Evolutionary conservation across 306 rosid genomes (phyloP).

Genomic region (Quercus bicolor): DNA sequence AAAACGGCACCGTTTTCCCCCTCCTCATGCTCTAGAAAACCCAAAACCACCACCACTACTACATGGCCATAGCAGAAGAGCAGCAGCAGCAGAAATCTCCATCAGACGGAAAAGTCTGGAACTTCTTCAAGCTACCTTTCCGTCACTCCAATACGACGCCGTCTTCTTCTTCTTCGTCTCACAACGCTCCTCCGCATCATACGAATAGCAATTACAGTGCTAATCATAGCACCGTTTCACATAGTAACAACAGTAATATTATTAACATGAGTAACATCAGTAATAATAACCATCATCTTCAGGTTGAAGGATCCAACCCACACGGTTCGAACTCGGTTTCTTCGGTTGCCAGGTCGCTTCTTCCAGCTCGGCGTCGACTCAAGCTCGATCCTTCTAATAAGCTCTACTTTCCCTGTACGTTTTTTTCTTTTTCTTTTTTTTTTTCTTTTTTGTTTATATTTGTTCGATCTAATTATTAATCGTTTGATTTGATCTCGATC

Average conservation of each 20-base stretch:
- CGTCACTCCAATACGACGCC: slow-evolving; percentile 47
- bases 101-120: slow-evolving; percentile 86
- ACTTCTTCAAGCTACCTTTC: slow-evolving; percentile 80
- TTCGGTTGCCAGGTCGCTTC: slow-evolving; percentile 87
- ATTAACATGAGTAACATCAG: background rate
- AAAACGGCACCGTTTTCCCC: slow-evolving; percentile 2
- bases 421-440: background rate
- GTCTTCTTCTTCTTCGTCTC: slow-evolving; percentile 30
- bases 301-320: slow-evolving; percentile 43
- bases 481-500: slow-evolving; percentile 20
- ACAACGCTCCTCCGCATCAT: slow-evolving; percentile 11
- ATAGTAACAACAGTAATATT: too few relatives aligned
- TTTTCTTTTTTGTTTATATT: background rate
- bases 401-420: slow-evolving; percentile 92
- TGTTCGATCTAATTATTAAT: background rate
- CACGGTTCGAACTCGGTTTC: slow-evolving; percentile 67
- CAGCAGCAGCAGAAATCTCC: slow-evolving; percentile 42
- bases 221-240: too few relatives aligned
- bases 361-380: slow-evolving; percentile 91
- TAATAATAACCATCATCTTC: slow-evolving; percentile 23
- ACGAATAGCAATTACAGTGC: background rate
- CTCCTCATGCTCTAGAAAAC: slow-evolving; percentile 30
- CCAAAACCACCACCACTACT: too few relatives aligned
- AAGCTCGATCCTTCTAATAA: slow-evolving; percentile 92
- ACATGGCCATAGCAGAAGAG: slow-evolving; percentile 64